phyloP scores from a whole-genome alignment of 75 land plant genomes.

The Larix kaempferi region DNA sequence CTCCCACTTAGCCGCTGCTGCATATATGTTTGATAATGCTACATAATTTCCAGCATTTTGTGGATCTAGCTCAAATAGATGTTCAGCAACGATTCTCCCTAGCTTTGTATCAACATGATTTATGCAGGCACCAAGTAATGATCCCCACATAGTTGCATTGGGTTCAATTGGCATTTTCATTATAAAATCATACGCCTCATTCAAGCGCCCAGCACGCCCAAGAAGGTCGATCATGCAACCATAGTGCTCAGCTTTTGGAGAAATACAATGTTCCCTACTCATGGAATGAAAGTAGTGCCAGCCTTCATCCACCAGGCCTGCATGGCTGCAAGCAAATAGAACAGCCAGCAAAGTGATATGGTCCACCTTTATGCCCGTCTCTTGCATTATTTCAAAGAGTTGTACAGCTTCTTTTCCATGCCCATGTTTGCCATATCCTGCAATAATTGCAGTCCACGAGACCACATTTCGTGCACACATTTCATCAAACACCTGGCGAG shows the following conservation, averaged over 20 bases:
- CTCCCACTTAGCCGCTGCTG: constrained; percentile 26
- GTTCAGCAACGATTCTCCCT: constrained; percentile 26
- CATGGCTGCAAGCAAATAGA: constrained; percentile 41
- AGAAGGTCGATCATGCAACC: constrained; percentile 39
- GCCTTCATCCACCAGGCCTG: constrained; percentile 43
- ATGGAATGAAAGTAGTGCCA: constrained; percentile 19
- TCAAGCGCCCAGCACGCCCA: constrained; percentile 32
- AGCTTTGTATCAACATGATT: constrained; percentile 24
- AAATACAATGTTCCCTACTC: constrained; percentile 16
- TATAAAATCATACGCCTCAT: constrained; percentile 26
- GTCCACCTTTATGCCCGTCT: constrained; percentile 15
- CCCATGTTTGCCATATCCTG: constrained; percentile 33
- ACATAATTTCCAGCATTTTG: constrained; percentile 28
- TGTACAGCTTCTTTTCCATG: constrained; percentile 23
- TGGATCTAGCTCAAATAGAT: constrained; percentile 27
- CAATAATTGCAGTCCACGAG: constrained; percentile 42
- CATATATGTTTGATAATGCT: constrained; percentile 32
- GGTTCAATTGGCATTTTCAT: not conserved
- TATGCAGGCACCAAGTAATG: constrained; percentile 33
- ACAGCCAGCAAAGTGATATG: constrained; percentile 32
- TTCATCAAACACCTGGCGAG: constrained; percentile 18
- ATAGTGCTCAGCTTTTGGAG: constrained; percentile 28
- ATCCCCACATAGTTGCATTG: constrained; percentile 27
- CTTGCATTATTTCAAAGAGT: constrained; percentile 21
- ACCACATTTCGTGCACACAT: constrained; percentile 13